phyloP scores from a whole-genome alignment of 306 rosid species.

The Glycyrrhiza uralensis region DNA sequence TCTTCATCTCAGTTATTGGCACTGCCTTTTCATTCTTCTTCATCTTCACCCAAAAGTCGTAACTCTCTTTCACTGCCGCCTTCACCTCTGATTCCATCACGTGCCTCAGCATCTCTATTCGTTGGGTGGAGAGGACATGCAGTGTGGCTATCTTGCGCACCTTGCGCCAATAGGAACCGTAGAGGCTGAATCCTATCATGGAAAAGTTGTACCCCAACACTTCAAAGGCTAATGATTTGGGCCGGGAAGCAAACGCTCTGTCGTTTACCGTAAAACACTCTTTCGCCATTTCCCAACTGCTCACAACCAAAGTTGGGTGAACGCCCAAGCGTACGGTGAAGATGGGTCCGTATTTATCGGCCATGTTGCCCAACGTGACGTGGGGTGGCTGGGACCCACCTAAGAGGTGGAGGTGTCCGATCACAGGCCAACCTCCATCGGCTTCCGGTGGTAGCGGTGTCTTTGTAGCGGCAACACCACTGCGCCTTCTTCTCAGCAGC shows the following conservation, averaged over 20 bases:
- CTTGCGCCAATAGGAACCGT: constrained; percentile 45
- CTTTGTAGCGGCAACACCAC: background rate
- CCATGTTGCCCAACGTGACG: background rate
- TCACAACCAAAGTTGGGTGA: constrained; percentile 18
- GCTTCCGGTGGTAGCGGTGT: constrained; percentile 29
- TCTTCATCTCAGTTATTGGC: constrained; percentile 23
- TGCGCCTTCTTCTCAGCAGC: background rate
- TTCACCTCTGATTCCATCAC: constrained; percentile 26
- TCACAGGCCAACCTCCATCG: constrained; percentile 26
- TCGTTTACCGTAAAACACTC: constrained; percentile 38
- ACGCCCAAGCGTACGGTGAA: constrained; percentile 24
- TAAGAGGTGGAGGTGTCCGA: constrained; percentile 37
- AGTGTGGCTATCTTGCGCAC: constrained; percentile 32
- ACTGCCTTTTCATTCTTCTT: background rate
- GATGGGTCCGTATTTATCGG: constrained; percentile 6
- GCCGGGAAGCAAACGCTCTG: constrained; percentile 29
- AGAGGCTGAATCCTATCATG: constrained; percentile 29
- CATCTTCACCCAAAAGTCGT: background rate
- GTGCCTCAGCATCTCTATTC: constrained; percentile 16
- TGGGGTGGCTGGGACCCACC: background rate
- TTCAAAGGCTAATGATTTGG: constrained; percentile 20
- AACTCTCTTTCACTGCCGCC: constrained; percentile 12
- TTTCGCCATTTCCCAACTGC: constrained; percentile 30
- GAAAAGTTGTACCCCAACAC: constrained; percentile 19
- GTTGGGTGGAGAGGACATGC: constrained; percentile 21